phyloP scores from a whole-genome alignment of 345 rosid species.

The Orychophragmus violaceus region DNA sequence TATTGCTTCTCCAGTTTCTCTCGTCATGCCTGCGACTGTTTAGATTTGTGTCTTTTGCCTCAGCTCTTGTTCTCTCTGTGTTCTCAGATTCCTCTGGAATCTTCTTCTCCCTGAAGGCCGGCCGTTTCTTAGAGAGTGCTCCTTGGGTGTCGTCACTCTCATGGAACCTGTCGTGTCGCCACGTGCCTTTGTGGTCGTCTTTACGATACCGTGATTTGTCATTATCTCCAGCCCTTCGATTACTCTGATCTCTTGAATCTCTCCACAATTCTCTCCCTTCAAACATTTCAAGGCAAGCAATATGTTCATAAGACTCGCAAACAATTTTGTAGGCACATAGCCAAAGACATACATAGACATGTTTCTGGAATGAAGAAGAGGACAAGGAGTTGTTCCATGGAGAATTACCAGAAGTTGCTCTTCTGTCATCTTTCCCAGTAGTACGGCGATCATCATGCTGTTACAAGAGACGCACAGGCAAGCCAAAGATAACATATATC shows the following conservation, averaged over 20 bases:
- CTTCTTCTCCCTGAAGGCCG: constrained; percentile 81
- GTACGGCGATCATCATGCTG: constrained; percentile 80
- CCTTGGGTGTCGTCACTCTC: constrained; percentile 48
- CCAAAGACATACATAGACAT: background rate
- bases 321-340: background rate
- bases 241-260: constrained; percentile 45
- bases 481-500: constrained; percentile 51
- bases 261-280: constrained; percentile 56
- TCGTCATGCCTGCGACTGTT: constrained; percentile 41
- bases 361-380: background rate
- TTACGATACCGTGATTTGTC: constrained; percentile 39
- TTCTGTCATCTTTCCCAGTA: constrained; percentile 57
- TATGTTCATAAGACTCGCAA: background rate
- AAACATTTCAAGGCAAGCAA: constrained; percentile 12
- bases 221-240: constrained; percentile 38
- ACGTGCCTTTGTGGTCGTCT: constrained; percentile 33
- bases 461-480: constrained; percentile 75
- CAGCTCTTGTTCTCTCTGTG: constrained; percentile 31
- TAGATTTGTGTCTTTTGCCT: constrained; percentile 29
- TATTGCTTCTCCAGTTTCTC: constrained; percentile 40
- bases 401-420: constrained; percentile 50
- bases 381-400: background rate
- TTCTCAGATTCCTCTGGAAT: constrained; percentile 34
- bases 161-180: constrained; percentile 65
- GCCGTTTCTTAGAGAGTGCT: constrained; percentile 51